Evolutionary conservation across 2,329 filamentous ascomycete genomes (phyloP).

Genomic region (Epichloe aotearoae): DNA sequence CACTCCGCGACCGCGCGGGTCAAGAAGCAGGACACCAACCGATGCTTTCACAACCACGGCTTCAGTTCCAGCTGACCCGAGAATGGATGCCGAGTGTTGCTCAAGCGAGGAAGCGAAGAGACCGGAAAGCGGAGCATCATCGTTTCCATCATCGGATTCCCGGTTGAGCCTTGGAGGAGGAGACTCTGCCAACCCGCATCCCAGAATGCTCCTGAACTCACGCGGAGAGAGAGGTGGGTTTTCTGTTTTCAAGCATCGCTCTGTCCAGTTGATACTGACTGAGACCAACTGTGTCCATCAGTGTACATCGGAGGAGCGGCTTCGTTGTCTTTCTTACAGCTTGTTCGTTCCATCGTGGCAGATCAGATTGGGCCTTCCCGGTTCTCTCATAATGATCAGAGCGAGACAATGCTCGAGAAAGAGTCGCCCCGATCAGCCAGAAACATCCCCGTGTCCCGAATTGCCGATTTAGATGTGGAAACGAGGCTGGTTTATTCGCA

Average conservation of each 20-base stretch:
- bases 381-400: constrained; percentile 37
- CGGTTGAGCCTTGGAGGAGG: constrained; percentile 11
- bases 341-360: constrained; percentile 32
- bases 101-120: constrained; percentile 3
- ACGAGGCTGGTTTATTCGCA: constrained; percentile 7
- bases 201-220: constrained; percentile 36
- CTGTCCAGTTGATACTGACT: neutral
- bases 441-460: neutral
- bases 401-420: constrained; percentile 40
- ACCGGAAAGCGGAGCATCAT: neutral
- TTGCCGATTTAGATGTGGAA: constrained; percentile 8
- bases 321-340: constrained; percentile 41
- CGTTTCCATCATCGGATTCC: constrained; percentile 16
- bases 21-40: constrained; percentile 2
- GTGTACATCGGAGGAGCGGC: constrained; percentile 38
- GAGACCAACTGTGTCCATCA: constrained; percentile 10
- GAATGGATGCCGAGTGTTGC: neutral
- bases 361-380: constrained; percentile 39
- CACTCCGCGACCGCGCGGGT: constrained; percentile 19
- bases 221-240: constrained; percentile 36
- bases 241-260: too few species aligned
- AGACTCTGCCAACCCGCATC: constrained; percentile 10
- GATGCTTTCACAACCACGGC: constrained; percentile 2
- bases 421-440: constrained; percentile 13
- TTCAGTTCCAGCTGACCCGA: neutral